Conservation (phyloP, 208 protist species). For the Lotmaria passim region DNA sequence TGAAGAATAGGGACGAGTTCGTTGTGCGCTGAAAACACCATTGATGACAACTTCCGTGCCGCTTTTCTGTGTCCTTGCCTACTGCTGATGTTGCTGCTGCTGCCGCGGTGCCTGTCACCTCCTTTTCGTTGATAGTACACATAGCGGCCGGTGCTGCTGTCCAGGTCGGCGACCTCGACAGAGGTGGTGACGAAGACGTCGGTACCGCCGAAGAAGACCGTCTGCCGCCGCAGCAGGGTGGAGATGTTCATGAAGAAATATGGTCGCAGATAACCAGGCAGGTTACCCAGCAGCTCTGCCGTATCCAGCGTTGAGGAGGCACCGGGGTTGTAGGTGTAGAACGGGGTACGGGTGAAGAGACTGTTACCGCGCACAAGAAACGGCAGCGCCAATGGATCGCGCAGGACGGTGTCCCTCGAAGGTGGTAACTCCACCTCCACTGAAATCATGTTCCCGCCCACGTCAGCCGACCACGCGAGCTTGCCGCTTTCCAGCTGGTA, state of each 20-base stretch:
- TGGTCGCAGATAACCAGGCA: slow-evolving; percentile 27
- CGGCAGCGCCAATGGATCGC: slow-evolving; percentile 70
- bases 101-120: not conserved
- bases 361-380: slow-evolving; percentile 69
- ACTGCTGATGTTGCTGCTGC: not conserved
- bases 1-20: slow-evolving; percentile 42
- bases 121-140: not conserved
- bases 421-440: slow-evolving; percentile 37
- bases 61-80: not conserved
- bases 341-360: slow-evolving; percentile 57
- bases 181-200: slow-evolving; percentile 78
- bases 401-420: slow-evolving; percentile 16
- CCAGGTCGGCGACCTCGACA: slow-evolving; percentile 56
- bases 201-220: slow-evolving; percentile 44
- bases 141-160: slow-evolving; percentile 40
- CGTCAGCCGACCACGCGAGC: slow-evolving; percentile 43
- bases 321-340: slow-evolving; percentile 11
- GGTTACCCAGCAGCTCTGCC: slow-evolving; percentile 8
- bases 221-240: slow-evolving; percentile 59
- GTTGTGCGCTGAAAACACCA: slow-evolving; percentile 3
- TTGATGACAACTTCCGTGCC: not conserved
- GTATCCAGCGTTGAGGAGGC: not conserved
- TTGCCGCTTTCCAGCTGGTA: slow-evolving; percentile 42
- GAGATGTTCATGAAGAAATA: slow-evolving; percentile 81
- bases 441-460: slow-evolving; percentile 34